Evolutionary conservation across 306 rosid genomes (phyloP).

Genomic region (Trifolium pratense): DNA sequence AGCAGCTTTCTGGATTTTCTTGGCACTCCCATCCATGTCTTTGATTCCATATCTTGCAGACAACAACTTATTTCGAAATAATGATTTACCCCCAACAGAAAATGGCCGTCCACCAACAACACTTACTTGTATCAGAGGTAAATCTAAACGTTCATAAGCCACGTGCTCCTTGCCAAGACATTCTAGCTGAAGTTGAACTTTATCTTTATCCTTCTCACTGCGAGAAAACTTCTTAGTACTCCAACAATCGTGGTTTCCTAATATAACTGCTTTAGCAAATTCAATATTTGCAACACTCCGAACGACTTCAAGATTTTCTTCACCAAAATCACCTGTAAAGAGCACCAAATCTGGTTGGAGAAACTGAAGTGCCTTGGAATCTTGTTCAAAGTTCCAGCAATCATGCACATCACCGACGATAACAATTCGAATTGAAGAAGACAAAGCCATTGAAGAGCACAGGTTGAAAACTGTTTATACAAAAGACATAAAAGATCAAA

Average conservation of each 20-base stretch:
- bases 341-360: constrained; percentile 96
- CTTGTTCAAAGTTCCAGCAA: constrained; percentile 78
- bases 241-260: too few species aligned
- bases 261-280: constrained; percentile 60
- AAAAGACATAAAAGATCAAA: constrained; percentile 36
- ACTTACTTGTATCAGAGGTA: constrained; percentile 70
- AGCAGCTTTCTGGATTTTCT: constrained; percentile 70
- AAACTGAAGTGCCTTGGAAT: constrained; percentile 71
- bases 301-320: constrained; percentile 86
- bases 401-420: constrained; percentile 87
- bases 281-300: constrained; percentile 68
- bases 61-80: constrained; percentile 64
- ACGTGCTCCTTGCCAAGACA: constrained; percentile 86
- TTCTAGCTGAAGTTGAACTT: constrained; percentile 91
- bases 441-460: constrained; percentile 62
- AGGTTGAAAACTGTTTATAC: constrained; percentile 32
- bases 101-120: constrained; percentile 94
- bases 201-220: constrained; percentile 65
- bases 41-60: constrained; percentile 60
- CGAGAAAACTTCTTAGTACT: too few species aligned
- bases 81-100: constrained; percentile 68
- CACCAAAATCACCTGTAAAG: constrained; percentile 98
- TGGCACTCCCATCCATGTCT: constrained; percentile 76
- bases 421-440: constrained; percentile 69
- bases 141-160: constrained; percentile 74